These are phyloP conservation scores for Alnus glutinosa DNA, from an alignment of 306 rosid species.

Conservation along the genomic window DNA sequence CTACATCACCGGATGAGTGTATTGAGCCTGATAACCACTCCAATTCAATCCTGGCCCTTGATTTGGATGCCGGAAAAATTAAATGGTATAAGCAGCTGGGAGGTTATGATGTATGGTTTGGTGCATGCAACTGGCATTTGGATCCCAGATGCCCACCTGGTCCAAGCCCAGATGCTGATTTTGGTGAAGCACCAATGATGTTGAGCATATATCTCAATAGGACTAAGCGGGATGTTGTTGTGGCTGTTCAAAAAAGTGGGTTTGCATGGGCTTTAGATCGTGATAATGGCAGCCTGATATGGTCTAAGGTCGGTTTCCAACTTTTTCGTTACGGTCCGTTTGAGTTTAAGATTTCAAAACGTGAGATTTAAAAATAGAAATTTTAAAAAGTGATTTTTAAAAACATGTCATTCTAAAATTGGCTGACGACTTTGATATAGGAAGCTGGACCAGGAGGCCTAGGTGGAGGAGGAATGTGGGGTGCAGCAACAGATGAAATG, in stretches of 20 bases:
- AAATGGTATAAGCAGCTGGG: conserved; percentile 64
- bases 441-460: conserved; percentile 62
- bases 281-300: conserved; percentile 39
- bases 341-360: too few relatives aligned
- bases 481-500: conserved; percentile 59
- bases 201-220: conserved; percentile 34
- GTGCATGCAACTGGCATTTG: conserved; percentile 44
- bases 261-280: conserved; percentile 68
- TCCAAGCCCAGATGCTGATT: conserved; percentile 53
- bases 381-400: too few relatives aligned
- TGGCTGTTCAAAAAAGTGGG: conserved; percentile 70
- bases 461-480: conserved; percentile 61
- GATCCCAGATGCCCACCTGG: conserved; percentile 57
- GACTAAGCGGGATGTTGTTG: conserved; percentile 44
- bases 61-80: conserved; percentile 49
- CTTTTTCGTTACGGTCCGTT: not conserved
- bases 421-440: conserved; percentile 17
- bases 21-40: conserved; percentile 61
- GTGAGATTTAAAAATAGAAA: too few relatives aligned
- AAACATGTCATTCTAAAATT: not conserved
- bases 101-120: conserved; percentile 70
- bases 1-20: conserved; percentile 42
- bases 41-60: conserved; percentile 63
- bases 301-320: conserved; percentile 42
- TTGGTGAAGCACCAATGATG: conserved; percentile 67